A percentile compares a stretch with the other conserved stretches of the same genome.
Evolutionary conservation across 2,329 filamentous ascomycete genomes (phyloP).

Genomic region (Capronia americana): DNA sequence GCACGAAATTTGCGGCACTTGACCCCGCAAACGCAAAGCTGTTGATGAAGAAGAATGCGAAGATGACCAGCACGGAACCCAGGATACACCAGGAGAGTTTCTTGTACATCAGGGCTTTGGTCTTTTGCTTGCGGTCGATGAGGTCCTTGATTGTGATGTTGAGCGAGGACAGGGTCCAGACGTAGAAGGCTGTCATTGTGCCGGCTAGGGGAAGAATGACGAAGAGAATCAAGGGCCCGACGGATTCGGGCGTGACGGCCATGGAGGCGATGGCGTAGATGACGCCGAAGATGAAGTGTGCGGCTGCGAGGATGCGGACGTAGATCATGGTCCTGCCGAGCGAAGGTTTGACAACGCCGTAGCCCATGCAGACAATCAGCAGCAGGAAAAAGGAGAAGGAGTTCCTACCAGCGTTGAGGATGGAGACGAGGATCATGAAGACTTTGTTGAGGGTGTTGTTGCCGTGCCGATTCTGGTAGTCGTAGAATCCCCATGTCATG

Average conservation of each 20-base stretch:
- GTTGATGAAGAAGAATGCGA: slow-evolving; percentile 98
- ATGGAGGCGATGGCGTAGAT: slow-evolving; percentile 91
- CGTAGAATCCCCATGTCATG: slow-evolving; percentile 99
- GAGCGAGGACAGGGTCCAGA: slow-evolving; percentile 96
- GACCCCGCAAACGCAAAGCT: slow-evolving; percentile 91
- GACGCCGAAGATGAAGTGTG: slow-evolving; percentile 87
- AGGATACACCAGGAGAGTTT: slow-evolving; percentile 99
- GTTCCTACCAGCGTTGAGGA: slow-evolving; percentile 91
- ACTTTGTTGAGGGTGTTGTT: slow-evolving; percentile 82
- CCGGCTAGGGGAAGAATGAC: slow-evolving; percentile 91
- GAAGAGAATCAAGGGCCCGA: slow-evolving; percentile 86
- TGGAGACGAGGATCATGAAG: slow-evolving; percentile 86
- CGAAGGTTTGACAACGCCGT: slow-evolving; percentile 93
- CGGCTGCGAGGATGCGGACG: slow-evolving; percentile 86
- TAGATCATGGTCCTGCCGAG: slow-evolving; percentile 93
- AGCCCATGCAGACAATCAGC: slow-evolving; percentile 98
- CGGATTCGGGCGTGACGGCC: slow-evolving; percentile 84
- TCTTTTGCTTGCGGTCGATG: slow-evolving; percentile 89
- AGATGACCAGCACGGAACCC: slow-evolving; percentile 89
- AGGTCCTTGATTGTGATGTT: slow-evolving; percentile 95
- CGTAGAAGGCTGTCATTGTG: slow-evolving; percentile 94
- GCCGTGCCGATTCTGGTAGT: slow-evolving; percentile 90
- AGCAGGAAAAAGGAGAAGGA: slow-evolving; percentile 98
- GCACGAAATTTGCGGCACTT: slow-evolving; percentile 85
- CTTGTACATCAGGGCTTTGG: slow-evolving; percentile 95